Percentiles rank a stretch among this genome's conserved stretches.
These are phyloP conservation scores for Cladosporium sp. DNA, from an alignment of 2,329 filamentous ascomycete species.

Conservation along the genomic window DNA sequence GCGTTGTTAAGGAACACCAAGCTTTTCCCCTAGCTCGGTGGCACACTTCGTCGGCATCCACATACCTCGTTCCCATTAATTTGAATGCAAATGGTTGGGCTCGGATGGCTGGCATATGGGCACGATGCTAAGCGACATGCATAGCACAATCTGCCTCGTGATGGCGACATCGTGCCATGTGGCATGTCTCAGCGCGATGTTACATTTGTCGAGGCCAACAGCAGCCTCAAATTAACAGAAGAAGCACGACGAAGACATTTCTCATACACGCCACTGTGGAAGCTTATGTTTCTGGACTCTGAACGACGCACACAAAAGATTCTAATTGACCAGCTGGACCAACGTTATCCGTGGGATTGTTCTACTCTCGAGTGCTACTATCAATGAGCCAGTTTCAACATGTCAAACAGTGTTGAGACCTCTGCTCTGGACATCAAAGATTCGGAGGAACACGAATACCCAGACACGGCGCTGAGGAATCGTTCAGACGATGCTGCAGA, in stretches of 20 bases:
- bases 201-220: background rate
- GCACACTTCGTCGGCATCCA: background rate
- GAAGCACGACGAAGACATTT: background rate
- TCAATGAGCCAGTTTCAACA: background rate
- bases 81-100: background rate
- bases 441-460: background rate
- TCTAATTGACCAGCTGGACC: background rate
- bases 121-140: background rate
- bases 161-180: background rate
- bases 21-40: background rate
- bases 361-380: background rate
- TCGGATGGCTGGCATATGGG: background rate
- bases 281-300: background rate
- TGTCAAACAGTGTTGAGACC: background rate
- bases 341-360: background rate
- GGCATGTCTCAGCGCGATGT: background rate
- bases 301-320: background rate
- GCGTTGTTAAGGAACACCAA: background rate
- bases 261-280: background rate
- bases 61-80: background rate
- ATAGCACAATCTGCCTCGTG: background rate
- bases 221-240: background rate
- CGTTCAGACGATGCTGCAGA: background rate
- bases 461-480: background rate
- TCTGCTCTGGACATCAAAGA: background rate